These are phyloP conservation scores for Helotiales sp. DNA, from an alignment of 2,329 filamentous ascomycete species.

Conservation along the genomic window DNA sequence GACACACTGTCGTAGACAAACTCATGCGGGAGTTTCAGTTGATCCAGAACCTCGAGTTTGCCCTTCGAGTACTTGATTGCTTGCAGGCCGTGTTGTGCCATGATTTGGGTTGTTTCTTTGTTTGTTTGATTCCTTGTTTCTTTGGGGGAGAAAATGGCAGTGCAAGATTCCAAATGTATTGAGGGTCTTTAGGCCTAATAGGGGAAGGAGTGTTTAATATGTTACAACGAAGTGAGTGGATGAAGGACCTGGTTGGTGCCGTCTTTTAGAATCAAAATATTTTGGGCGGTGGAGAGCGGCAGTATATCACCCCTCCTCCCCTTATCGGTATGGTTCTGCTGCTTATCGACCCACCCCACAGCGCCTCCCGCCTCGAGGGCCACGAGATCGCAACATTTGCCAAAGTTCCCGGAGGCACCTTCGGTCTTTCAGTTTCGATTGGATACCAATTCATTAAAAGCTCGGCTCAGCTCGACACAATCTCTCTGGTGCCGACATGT, in stretches of 20 bases:
- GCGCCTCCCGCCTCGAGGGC: not conserved
- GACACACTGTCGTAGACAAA: conserved; percentile 77
- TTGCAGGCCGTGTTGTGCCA: conserved; percentile 57
- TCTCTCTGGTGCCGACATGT: no score
- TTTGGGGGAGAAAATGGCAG: no score
- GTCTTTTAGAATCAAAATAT: not conserved
- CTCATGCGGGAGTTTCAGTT: conserved; percentile 81
- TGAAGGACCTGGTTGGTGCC: not conserved
- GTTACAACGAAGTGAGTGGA: no score
- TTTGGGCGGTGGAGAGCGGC: not conserved
- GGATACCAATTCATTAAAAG: no score
- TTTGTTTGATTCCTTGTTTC: no score
- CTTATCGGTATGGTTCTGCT: not conserved
- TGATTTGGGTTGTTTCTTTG: not conserved
- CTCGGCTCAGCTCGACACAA: no score
- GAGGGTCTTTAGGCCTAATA: not conserved
- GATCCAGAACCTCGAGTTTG: conserved; percentile 77
- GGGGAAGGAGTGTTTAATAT: no score
- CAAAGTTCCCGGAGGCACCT: no score
- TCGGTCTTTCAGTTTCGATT: no score
- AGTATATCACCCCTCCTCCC: not conserved
- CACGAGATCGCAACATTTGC: no score
- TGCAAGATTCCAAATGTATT: not conserved
- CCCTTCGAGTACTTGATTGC: conserved; percentile 79
- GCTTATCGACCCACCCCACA: not conserved